Evolutionary conservation across 2,329 filamentous ascomycete genomes (phyloP).

Genomic region (Xylaria hypoxylon): DNA sequence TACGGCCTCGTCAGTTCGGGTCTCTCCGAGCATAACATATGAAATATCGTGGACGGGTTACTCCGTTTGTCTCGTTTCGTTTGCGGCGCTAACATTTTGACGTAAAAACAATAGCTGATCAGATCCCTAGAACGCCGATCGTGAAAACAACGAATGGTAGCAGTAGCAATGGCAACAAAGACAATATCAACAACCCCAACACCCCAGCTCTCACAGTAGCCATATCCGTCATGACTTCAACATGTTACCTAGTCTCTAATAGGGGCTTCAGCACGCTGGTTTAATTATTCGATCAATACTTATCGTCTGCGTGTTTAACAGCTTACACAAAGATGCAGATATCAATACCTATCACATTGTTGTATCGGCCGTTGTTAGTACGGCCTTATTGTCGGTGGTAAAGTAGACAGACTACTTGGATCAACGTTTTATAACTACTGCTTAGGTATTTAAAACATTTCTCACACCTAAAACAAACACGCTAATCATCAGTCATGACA

Average conservation of each 20-base stretch:
- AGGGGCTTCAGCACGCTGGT: background rate
- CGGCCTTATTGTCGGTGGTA: background rate
- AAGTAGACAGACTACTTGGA: too few species aligned
- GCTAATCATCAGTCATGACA: background rate
- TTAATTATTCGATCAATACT: background rate
- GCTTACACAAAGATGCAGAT: background rate
- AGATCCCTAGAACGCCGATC: too few species aligned
- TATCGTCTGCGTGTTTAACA: background rate
- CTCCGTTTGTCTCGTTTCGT: background rate
- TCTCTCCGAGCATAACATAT: background rate
- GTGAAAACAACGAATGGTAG: too few species aligned
- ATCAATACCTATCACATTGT: background rate
- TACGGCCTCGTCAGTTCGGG: background rate
- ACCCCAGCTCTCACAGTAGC: too few species aligned
- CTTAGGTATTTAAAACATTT: background rate
- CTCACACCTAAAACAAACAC: slow-evolving; percentile 11
- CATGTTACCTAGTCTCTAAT: background rate
- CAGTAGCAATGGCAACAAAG: too few species aligned
- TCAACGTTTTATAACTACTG: background rate
- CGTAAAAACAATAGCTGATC: too few species aligned
- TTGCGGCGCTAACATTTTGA: too few species aligned
- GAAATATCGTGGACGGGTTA: background rate
- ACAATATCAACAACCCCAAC: too few species aligned
- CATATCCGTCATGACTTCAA: background rate
- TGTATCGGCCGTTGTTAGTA: background rate